These are phyloP conservation scores for Psilocybe cubensis DNA, from an alignment of 768 basidiomycete species.

Conservation along the genomic window DNA sequence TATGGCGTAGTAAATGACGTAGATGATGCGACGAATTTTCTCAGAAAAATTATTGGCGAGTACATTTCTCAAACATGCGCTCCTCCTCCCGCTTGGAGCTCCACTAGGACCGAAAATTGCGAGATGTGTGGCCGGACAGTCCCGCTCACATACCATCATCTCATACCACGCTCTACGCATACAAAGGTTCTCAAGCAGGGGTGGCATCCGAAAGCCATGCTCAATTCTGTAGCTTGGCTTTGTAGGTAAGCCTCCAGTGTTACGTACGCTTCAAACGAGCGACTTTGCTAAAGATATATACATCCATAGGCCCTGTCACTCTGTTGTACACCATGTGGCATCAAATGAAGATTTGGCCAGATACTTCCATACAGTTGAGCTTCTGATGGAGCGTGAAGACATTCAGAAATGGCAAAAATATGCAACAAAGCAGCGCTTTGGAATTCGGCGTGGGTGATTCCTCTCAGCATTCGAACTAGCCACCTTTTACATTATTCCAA, in stretches of 20 bases:
- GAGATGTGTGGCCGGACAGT: slow-evolving; percentile 63
- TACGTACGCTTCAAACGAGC: no score
- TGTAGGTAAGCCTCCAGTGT: slow-evolving; percentile 45
- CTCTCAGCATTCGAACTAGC: no score
- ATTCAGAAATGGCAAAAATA: slow-evolving; percentile 60
- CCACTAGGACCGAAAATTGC: slow-evolving; percentile 55
- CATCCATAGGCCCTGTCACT: slow-evolving; percentile 52
- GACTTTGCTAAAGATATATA: not conserved
- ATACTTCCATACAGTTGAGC: slow-evolving; percentile 51
- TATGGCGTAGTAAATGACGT: slow-evolving; percentile 46
- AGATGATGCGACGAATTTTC: slow-evolving; percentile 42
- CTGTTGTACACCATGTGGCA: slow-evolving; percentile 45
- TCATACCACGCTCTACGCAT: slow-evolving; percentile 58
- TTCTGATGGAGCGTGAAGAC: slow-evolving; percentile 54
- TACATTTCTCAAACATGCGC: slow-evolving; percentile 51
- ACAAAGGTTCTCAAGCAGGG: slow-evolving; percentile 58
- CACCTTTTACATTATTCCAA: no score
- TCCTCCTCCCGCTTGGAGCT: slow-evolving; percentile 54
- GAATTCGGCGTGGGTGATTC: slow-evolving; percentile 20
- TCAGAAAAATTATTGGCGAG: slow-evolving; percentile 42
- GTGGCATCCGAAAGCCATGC: slow-evolving; percentile 55
- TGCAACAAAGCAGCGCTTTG: slow-evolving; percentile 49
- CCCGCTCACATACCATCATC: slow-evolving; percentile 63
- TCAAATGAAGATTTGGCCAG: slow-evolving; percentile 54
- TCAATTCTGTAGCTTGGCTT: slow-evolving; percentile 65